phyloP scores from a whole-genome alignment of 202 grass and related monocot genomes.

The Alloteropsis angusta region DNA sequence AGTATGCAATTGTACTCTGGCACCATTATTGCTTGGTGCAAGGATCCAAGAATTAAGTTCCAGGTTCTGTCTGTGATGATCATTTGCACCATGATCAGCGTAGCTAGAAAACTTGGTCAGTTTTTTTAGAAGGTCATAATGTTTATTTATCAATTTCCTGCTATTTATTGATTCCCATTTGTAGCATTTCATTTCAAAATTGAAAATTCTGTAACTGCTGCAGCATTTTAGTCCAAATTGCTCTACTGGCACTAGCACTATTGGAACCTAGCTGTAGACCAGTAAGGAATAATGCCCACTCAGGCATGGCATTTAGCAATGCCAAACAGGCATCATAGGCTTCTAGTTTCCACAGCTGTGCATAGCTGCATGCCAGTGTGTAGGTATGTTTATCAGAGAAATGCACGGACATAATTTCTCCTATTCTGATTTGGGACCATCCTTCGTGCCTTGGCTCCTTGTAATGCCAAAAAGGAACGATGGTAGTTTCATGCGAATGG shows the following conservation, averaged over 20 bases:
- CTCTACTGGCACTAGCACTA: background rate
- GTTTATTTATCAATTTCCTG: background rate
- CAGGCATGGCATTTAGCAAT: constrained; percentile 18
- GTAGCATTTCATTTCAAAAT: background rate
- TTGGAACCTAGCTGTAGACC: background rate
- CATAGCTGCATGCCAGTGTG: constrained; percentile 4
- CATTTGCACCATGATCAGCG: background rate
- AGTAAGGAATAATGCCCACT: constrained; percentile 10
- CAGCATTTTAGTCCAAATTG: background rate
- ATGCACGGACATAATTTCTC: constrained; percentile 24
- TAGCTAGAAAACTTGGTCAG: background rate
- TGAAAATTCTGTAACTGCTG: background rate
- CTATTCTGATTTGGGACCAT: constrained; percentile 23
- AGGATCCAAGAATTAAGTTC: background rate
- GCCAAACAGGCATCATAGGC: background rate
- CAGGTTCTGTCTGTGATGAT: background rate
- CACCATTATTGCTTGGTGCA: background rate
- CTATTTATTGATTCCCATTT: background rate
- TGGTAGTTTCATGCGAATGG: constrained; percentile 18
- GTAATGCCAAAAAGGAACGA: constrained; percentile 22
- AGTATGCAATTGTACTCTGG: background rate
- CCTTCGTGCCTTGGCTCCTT: constrained; percentile 8
- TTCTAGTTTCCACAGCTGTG: constrained; percentile 33
- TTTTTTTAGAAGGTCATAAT: background rate
- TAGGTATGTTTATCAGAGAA: constrained; percentile 3